These are phyloP conservation scores for Bidens hawaiensis DNA, from an alignment of 140 eudicot species.

Conservation along the genomic window DNA sequence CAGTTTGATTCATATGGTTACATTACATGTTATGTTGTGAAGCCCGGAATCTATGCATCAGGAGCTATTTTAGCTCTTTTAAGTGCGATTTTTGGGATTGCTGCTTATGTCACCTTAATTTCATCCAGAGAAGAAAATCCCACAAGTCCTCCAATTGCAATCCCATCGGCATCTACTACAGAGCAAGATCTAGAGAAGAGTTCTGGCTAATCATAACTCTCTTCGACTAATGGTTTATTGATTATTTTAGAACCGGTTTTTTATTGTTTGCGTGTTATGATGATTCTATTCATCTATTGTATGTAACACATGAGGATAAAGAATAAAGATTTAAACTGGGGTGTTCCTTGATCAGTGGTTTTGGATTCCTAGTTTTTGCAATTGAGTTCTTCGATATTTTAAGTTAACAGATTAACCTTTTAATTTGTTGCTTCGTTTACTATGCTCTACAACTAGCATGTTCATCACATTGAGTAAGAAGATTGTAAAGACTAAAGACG, in stretches of 20 bases:
- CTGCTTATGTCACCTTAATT: conserved; percentile 12
- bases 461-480: conserved; percentile 7
- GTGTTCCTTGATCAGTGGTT: neutral
- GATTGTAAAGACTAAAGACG: neutral
- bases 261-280: neutral
- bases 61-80: conserved; percentile 29
- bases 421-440: neutral
- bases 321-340: neutral
- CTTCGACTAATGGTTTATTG: neutral
- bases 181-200: conserved; percentile 11
- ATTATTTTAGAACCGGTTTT: neutral
- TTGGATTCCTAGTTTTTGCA: neutral
- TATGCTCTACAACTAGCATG: neutral
- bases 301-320: neutral
- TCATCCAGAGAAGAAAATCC: conserved; percentile 5
- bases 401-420: neutral
- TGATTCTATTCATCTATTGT: neutral
- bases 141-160: conserved; percentile 12
- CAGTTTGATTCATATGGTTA: conserved; percentile 5
- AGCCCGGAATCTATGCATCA: conserved; percentile 30
- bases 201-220: neutral
- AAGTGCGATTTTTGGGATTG: conserved; percentile 21
- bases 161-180: neutral
- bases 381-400: neutral
- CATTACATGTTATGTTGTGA: conserved; percentile 19